phyloP scores from a whole-genome alignment of 176 grass and related monocot genomes.

The Cymbopogon citratus region DNA sequence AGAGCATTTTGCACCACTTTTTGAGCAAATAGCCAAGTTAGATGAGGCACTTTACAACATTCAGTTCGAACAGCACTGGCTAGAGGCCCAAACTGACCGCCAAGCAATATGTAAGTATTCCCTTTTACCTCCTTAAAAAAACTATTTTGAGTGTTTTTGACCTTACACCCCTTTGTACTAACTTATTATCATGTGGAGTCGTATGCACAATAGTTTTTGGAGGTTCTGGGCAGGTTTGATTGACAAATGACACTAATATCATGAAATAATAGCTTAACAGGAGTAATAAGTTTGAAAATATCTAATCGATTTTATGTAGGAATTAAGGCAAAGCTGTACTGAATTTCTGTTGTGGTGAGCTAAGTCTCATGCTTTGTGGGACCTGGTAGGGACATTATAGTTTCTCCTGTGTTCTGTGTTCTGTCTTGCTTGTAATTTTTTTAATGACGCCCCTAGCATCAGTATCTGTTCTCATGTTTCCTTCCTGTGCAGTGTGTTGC shows the following conservation, averaged over 20 bases:
- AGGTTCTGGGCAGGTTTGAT: background rate
- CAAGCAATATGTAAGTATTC: constrained; percentile 71
- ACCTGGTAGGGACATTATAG: background rate
- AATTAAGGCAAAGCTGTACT: background rate
- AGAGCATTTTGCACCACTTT: constrained; percentile 91
- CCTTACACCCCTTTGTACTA: background rate
- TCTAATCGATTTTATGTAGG: background rate
- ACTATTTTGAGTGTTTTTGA: background rate
- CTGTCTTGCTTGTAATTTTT: background rate
- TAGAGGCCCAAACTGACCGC: constrained; percentile 96
- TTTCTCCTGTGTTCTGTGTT: background rate
- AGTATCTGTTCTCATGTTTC: background rate
- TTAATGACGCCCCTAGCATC: background rate
- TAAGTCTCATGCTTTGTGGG: background rate
- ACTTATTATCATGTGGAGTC: background rate
- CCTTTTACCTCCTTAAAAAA: background rate
- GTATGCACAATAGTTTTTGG: background rate
- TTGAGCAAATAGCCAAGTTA: constrained; percentile 93
- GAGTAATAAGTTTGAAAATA: background rate
- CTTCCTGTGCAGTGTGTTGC: background rate
- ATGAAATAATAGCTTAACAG: background rate
- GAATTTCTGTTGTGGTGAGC: background rate
- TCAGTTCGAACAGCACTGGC: constrained; percentile 99
- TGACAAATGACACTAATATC: background rate
- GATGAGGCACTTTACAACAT: constrained; percentile 98